phyloP scores from a whole-genome alignment of 2,329 filamentous ascomycete genomes.

The Pezicula neosporulosa region DNA sequence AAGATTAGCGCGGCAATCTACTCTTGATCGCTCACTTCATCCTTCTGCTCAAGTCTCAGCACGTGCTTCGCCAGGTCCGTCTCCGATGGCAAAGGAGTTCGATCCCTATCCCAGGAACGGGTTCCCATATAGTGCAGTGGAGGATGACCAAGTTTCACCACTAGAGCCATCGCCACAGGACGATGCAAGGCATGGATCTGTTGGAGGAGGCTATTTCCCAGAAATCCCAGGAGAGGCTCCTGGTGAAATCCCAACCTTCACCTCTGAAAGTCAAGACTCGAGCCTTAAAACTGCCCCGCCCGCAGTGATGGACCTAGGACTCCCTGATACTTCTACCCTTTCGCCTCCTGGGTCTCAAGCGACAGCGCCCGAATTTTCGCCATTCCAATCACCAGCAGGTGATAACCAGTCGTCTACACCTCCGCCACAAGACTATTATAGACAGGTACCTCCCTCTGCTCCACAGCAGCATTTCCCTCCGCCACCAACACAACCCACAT shows the following conservation, averaged over 20 bases:
- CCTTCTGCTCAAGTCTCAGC: conserved; percentile 30
- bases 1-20: conserved; percentile 41
- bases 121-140: conserved; percentile 26
- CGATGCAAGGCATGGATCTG: conserved; percentile 37
- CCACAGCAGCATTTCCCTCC: conserved; percentile 7
- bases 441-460: conserved; percentile 12
- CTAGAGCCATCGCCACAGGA: conserved; percentile 40
- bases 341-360: conserved; percentile 14
- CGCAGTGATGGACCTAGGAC: conserved; percentile 17
- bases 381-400: conserved; percentile 14
- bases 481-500: conserved; percentile 12
- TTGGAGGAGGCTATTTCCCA: conserved; percentile 57
- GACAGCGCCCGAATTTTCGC: conserved; percentile 25
- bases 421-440: conserved; percentile 33
- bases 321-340: conserved; percentile 21
- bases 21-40: conserved; percentile 46
- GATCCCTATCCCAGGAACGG: conserved; percentile 31
- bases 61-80: conserved; percentile 17
- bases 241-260: conserved; percentile 27
- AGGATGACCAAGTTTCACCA: conserved; percentile 45
- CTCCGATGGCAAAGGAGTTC: conserved; percentile 21
- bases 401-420: conserved; percentile 19
- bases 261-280: conserved; percentile 19
- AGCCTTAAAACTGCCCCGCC: conserved; percentile 23
- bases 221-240: conserved; percentile 28